These are phyloP conservation scores for Primulina huaijiensis DNA, from an alignment of 257 asterid species.

Conservation along the genomic window DNA sequence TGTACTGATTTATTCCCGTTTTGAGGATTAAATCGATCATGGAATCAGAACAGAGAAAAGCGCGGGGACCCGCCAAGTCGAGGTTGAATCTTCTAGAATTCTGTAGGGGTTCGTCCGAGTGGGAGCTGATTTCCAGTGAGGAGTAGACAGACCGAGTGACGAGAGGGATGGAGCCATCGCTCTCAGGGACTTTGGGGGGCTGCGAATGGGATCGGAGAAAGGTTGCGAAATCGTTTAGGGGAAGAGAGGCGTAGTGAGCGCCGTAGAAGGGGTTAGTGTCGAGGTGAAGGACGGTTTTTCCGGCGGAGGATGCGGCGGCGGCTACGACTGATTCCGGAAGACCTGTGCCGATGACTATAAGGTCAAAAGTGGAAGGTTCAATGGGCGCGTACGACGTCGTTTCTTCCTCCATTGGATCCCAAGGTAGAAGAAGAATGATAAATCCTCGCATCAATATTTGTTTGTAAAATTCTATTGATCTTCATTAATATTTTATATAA, in stretches of 20 bases:
- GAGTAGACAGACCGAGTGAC: slow-evolving; percentile 51
- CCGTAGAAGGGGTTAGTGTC: slow-evolving; percentile 83
- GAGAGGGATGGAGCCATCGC: slow-evolving; percentile 33
- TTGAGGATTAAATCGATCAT: slow-evolving; percentile 61
- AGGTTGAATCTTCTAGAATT: slow-evolving; percentile 51
- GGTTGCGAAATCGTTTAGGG: slow-evolving; percentile 50
- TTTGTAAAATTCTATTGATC: no score
- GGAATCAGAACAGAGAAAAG: slow-evolving; percentile 64
- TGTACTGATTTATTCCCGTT: slow-evolving; percentile 69
- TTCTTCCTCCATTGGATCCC: slow-evolving; percentile 45
- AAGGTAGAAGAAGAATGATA: neutral
- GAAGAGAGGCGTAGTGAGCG: slow-evolving; percentile 60
- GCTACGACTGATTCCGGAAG: slow-evolving; percentile 77
- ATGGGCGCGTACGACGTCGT: slow-evolving; percentile 50
- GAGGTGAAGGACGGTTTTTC: slow-evolving; percentile 79
- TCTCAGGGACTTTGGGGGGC: slow-evolving; percentile 30
- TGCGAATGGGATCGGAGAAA: slow-evolving; percentile 50
- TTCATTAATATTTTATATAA: no score
- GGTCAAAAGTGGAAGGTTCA: slow-evolving; percentile 78
- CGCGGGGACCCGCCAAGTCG: slow-evolving; percentile 76
- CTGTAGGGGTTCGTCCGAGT: slow-evolving; percentile 50
- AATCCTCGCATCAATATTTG: no score
- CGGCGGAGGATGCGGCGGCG: slow-evolving; percentile 71
- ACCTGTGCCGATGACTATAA: slow-evolving; percentile 80
- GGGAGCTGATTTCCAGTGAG: slow-evolving; percentile 42